Evolutionary conservation across 441 rosid genomes (phyloP).

Genomic region (Geranium incanum): DNA sequence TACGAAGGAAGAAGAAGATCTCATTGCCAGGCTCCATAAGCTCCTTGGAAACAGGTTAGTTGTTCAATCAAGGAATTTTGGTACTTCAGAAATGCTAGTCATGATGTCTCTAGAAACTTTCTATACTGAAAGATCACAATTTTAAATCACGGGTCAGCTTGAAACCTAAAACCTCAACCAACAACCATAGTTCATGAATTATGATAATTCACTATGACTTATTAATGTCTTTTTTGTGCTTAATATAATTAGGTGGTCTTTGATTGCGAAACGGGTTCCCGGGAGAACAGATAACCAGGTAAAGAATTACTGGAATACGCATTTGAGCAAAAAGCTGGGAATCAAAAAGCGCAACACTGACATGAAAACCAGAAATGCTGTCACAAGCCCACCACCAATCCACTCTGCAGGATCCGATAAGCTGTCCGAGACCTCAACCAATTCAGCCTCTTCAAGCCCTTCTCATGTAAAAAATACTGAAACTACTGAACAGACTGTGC

Average conservation of each 20-base stretch:
- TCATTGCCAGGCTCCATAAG: conserved; percentile 1
- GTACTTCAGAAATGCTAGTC: too few relatives aligned
- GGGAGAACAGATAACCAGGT: conserved; percentile 84
- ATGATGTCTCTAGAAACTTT: too few relatives aligned
- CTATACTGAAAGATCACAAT: too few relatives aligned
- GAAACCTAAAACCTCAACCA: neutral
- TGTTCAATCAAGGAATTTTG: neutral
- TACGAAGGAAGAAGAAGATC: neutral
- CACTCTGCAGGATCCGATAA: conserved; percentile 15
- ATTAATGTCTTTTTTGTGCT: neutral
- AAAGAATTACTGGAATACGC: conserved; percentile 83
- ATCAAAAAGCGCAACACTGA: conserved; percentile 24
- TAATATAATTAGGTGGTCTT: conserved; percentile 51
- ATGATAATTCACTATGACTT: neutral
- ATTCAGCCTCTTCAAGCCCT: conserved; percentile 12
- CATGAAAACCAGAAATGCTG: conserved; percentile 7
- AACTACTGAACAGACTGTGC: conserved; percentile 14
- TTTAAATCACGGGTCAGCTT: neutral
- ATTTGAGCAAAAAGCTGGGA: conserved; percentile 52
- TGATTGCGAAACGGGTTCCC: conserved; percentile 78
- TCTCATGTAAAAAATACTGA: conserved; percentile 15
- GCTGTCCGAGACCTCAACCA: conserved; percentile 13
- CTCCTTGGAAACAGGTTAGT: conserved; percentile 7
- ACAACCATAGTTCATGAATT: neutral
- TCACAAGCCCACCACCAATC: conserved; percentile 18